Percentiles rank a stretch among this genome's conserved stretches.
Conservation (phyloP, 2,329 filamentous ascomycete species). For the Thyridium curvatum region DNA sequence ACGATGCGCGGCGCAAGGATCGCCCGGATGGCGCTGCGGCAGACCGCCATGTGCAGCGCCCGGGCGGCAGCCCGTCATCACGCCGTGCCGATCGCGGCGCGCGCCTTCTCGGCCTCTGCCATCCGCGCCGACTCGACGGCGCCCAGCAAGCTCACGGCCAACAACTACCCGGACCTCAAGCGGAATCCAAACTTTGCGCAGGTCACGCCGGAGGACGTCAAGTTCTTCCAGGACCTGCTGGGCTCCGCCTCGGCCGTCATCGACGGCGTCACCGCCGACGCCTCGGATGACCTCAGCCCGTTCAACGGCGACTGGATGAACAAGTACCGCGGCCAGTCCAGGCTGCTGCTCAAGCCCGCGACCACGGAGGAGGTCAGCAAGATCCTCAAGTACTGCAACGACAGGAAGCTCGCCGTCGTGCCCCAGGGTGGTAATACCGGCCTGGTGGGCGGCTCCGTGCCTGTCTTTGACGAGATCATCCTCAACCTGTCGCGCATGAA, state of each 20-base stretch:
- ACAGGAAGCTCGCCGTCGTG: slow-evolving; percentile 85
- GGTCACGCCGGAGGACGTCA: slow-evolving; percentile 73
- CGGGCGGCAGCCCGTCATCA: not conserved
- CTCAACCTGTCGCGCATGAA: slow-evolving; percentile 90
- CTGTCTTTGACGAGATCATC: slow-evolving; percentile 97
- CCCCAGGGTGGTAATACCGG: slow-evolving; percentile 97
- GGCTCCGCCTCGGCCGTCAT: slow-evolving; percentile 74
- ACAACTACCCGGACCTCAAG: slow-evolving; percentile 78
- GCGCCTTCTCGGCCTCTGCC: too few species aligned
- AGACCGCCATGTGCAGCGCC: too few species aligned
- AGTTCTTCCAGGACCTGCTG: slow-evolving; percentile 75
- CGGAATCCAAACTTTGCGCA: slow-evolving; percentile 69
- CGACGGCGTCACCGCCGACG: slow-evolving; percentile 72
- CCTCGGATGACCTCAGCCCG: slow-evolving; percentile 72
- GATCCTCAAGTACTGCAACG: slow-evolving; percentile 91
- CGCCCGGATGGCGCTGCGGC: not conserved
- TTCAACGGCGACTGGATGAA: slow-evolving; percentile 99
- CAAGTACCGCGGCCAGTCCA: slow-evolving; percentile 89
- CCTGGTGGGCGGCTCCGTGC: slow-evolving; percentile 88
- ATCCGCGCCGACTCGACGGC: not conserved
- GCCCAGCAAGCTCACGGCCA: slow-evolving; percentile 65
- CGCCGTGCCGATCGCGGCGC: too few species aligned
- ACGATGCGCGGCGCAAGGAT: too few species aligned
- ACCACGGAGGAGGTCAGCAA: slow-evolving; percentile 84
- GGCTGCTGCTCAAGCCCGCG: slow-evolving; percentile 78